Evolutionary conservation across 305 asterid genomes (phyloP), one percentile per base, ranked within the genome.

Genomic region (Solanum hybrid): DNA sequence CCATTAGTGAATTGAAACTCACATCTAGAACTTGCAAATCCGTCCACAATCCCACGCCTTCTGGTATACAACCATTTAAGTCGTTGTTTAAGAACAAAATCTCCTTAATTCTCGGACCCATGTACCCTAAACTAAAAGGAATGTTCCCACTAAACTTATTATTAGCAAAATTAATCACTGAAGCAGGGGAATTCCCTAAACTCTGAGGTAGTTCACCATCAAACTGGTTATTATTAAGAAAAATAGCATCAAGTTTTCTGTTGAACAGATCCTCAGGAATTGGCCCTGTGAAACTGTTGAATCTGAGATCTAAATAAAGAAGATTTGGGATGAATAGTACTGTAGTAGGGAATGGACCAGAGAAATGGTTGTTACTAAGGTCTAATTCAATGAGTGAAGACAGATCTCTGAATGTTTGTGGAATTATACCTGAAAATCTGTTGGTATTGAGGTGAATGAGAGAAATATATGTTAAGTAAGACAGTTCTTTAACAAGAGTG

Each of bases 1-100:
- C 99, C 89, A 91, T 92, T 5, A 97, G 72, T 1, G 94, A 89
- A 79, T 97, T 97, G n/a, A 82, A 93, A 88, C 99, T 94, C 42
- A 94, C 93, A 78, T 97, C 99, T 14, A 96, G 69, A 27, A 97
- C 98, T 36, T 96, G 94, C 71, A 96, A 89, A 81, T 95, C 96
- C 3, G 94, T 88, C 98, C 98, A 97, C 92, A 94, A 42, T 12
- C 98, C 99, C 31, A 97, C 92, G 12, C 97, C 99, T 79, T 97
- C 94, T 1, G 98, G 99, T 10, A 96, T 91, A 88, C 98, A 96
- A 29, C 99, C 99, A 6, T 96, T 95, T 76, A 96, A 90, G 89
- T 92, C 95, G 85, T 97, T 97, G 92, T 94, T 95, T 38, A 97
- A 91, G 93, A 97, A 93, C 90, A 97, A 60, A n/a, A 97, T 96